A percentile compares a stretch with the other conserved stretches of the same genome.
phyloP scores from a whole-genome alignment of 2,329 filamentous ascomycete species.

The Colletotrichum simmondsii region DNA sequence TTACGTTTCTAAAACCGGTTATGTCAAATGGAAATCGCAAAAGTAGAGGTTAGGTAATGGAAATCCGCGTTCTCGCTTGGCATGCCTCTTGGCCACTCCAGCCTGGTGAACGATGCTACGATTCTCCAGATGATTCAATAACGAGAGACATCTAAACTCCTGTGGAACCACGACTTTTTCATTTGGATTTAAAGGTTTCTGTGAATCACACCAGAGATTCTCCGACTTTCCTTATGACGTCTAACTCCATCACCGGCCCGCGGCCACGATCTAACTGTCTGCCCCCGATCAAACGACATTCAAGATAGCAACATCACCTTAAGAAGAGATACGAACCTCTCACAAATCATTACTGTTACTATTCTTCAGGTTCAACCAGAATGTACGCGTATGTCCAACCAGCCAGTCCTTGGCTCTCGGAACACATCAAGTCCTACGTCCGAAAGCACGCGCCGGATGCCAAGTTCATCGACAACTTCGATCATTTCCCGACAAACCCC shows the following conservation, averaged over 20 bases:
- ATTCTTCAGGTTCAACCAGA: not conserved
- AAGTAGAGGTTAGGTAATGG: constrained; percentile 21
- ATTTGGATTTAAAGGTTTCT: not conserved
- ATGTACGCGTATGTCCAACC: constrained; percentile 42
- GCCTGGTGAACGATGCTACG: not conserved
- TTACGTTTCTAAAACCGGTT: constrained; percentile 20
- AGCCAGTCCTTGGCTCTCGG: constrained; percentile 44
- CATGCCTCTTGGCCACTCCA: constrained; percentile 19
- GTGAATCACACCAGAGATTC: not conserved
- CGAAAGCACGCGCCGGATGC: constrained; percentile 41
- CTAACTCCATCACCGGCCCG: no score
- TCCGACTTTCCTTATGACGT: not conserved
- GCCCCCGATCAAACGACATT: no score
- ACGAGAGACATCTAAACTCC: not conserved
- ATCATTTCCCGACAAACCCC: constrained; percentile 40
- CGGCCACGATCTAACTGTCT: no score
- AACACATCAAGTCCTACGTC: constrained; percentile 44
- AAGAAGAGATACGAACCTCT: not conserved
- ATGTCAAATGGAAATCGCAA: constrained; percentile 24
- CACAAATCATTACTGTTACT: not conserved
- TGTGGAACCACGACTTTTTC: not conserved
- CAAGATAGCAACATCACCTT: not conserved
- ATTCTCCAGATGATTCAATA: not conserved
- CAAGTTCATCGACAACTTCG: constrained; percentile 42
- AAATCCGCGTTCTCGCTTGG: constrained; percentile 17